Conservation (phyloP, 768 basidiomycete genomes). For the Boletus sp. region DNA sequence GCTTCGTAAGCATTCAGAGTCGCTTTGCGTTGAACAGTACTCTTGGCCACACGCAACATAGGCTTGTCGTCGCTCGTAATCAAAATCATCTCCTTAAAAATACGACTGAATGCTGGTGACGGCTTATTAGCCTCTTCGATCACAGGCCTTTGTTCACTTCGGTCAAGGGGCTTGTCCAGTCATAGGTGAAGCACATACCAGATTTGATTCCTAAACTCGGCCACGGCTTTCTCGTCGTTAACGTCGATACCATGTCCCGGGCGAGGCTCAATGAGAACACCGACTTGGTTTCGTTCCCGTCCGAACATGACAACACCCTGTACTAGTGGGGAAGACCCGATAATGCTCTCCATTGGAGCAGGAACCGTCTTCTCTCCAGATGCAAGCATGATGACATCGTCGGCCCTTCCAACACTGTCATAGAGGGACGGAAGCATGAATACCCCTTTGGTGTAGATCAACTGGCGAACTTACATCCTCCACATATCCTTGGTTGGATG, state of each 20-base stretch:
- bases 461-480: constrained; percentile 25
- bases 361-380: too few species aligned
- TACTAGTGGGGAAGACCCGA: constrained; percentile 20
- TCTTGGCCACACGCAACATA: constrained; percentile 43
- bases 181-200: constrained; percentile 22
- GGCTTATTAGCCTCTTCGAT: constrained; percentile 44
- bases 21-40: constrained; percentile 42
- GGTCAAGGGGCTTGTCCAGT: neutral
- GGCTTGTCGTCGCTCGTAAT: constrained; percentile 42
- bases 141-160: constrained; percentile 27
- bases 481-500: constrained; percentile 45
- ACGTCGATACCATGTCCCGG: constrained; percentile 18
- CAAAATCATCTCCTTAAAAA: constrained; percentile 29
- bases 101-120: neutral
- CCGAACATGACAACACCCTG: constrained; percentile 34
- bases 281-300: constrained; percentile 29
- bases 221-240: constrained; percentile 20
- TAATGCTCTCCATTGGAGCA: constrained; percentile 26
- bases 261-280: constrained; percentile 32
- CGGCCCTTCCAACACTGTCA: constrained; percentile 24
- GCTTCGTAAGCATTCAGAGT: constrained; percentile 38
- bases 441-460: neutral
- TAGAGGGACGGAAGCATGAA: neutral
- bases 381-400: too few species aligned
- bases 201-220: constrained; percentile 29